phyloP scores from a whole-genome alignment of 257 asterid species.

The Fraxinus cuspidata region DNA sequence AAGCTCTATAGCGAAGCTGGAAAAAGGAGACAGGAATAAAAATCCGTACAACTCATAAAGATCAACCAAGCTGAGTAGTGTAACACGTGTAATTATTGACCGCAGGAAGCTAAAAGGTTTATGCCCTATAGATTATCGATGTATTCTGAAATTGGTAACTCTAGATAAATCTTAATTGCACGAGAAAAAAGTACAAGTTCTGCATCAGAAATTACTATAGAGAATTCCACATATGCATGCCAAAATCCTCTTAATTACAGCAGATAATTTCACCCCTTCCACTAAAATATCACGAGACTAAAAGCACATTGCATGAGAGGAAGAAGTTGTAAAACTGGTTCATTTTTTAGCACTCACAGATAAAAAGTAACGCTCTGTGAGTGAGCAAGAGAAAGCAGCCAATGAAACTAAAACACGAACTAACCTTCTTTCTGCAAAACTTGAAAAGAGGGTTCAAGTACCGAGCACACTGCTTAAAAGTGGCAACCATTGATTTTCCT shows the following conservation, averaged over 20 bases:
- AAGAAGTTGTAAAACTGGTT: not conserved
- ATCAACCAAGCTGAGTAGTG: not conserved
- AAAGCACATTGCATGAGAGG: not conserved
- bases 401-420: conserved; percentile 16
- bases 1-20: not conserved
- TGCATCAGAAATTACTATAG: not conserved
- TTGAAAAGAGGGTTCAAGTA: conserved; percentile 85
- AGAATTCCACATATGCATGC: not conserved
- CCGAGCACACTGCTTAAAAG: conserved; percentile 93
- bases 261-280: conserved; percentile 8
- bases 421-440: conserved; percentile 95
- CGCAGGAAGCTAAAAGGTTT: not conserved
- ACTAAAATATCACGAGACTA: not conserved
- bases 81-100: not conserved
- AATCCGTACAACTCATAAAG: not conserved
- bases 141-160: not conserved
- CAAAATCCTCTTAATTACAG: not conserved
- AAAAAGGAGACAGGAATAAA: not conserved
- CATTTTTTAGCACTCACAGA: not conserved
- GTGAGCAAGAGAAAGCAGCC: not conserved
- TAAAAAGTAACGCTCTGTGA: not conserved
- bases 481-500: conserved; percentile 93
- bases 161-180: not conserved
- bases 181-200: not conserved
- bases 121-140: not conserved